A percentile compares a stretch with the other conserved stretches of the same genome.
phyloP scores from a whole-genome alignment of 306 rosid species.

The Inga leiocalycina region DNA sequence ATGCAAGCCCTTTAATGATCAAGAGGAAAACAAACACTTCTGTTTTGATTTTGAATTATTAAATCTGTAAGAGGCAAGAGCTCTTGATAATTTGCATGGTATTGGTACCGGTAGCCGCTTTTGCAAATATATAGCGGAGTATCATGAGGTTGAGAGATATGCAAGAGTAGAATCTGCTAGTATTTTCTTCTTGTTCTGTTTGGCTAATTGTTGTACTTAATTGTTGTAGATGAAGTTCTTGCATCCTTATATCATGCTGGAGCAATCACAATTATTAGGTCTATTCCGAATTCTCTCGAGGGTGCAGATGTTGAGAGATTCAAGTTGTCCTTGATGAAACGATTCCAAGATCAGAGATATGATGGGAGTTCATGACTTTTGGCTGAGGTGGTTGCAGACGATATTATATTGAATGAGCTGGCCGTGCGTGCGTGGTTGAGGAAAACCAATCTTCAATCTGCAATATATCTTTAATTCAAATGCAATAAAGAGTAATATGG shows the following conservation, averaged over 20 bases:
- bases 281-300: conserved; percentile 66
- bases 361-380: conserved; percentile 55
- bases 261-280: conserved; percentile 61
- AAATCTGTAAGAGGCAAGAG: background rate
- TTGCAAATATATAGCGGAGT: background rate
- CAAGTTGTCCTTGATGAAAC: conserved; percentile 66
- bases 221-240: conserved; percentile 65
- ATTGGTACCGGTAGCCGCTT: background rate
- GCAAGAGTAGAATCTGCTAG: background rate
- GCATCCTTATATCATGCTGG: conserved; percentile 78
- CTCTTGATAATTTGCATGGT: background rate
- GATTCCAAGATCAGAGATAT: conserved; percentile 72
- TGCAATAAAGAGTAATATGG: background rate
- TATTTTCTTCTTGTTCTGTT: background rate
- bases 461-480: background rate
- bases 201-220: background rate
- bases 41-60: background rate
- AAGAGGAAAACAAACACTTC: conserved; percentile 21
- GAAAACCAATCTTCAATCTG: background rate
- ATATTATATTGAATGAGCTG: background rate
- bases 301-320: conserved; percentile 59
- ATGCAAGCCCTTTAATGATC: conserved; percentile 1
- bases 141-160: background rate
- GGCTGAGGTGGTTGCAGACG: conserved; percentile 3
- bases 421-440: background rate